Base-by-base conservation (phyloP, 2,329 filamentous ascomycete species). In the Emergomyces africanus region DNA sequence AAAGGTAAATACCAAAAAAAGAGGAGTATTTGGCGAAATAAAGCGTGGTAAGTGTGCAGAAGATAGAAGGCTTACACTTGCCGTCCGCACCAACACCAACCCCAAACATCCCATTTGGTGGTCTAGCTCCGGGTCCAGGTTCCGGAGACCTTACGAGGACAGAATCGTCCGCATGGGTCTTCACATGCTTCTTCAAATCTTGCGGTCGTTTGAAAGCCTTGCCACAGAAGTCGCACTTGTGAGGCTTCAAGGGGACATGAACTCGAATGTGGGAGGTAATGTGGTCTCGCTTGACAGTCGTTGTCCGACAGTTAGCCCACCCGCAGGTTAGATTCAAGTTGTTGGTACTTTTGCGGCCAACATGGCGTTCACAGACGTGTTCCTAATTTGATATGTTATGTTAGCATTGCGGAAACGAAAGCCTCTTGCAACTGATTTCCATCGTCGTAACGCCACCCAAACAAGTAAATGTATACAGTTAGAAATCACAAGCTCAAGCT, bases 171-270 rank as follows among this genome's bases (percentile, higher is more conserved):
- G 92, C 92, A 71, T 97, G 92, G 4, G 92, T 97, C 85, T 97
- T 99, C 75, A 97, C 90, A 73, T 99, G 94, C 80, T 99, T 99
- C 84, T 99, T 97, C 68, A 99, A 75, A 78, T 99, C 94, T 78
- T 99, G 94, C 2, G 94, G 94, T 39, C 94, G 88, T 83, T 99
- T 99, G 82, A 99, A 99, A 1, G 91, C 91, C 80, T 99, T 99
- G 71, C 90, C 90, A 71, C 94, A 99, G 77, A 96, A 95, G 72
- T 96, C 91, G 75, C 94, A 99, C 77, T 96, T 97, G 79, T 99
- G 94, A 66, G 94, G 94, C 81, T 99, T 99, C 62, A 99, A 80
- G 0, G 94, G 94, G n/a, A 99, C 92, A 73, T 99, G 94, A 58
- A 97, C 94, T 64, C 94, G 89, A 68, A 99, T 96, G 76, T 99